Percentiles rank a stretch among this genome's conserved stretches.
These are phyloP conservation scores for Ceratocystis smalleyi DNA, from an alignment of 2,329 filamentous ascomycete genomes.

Conservation along the genomic window DNA sequence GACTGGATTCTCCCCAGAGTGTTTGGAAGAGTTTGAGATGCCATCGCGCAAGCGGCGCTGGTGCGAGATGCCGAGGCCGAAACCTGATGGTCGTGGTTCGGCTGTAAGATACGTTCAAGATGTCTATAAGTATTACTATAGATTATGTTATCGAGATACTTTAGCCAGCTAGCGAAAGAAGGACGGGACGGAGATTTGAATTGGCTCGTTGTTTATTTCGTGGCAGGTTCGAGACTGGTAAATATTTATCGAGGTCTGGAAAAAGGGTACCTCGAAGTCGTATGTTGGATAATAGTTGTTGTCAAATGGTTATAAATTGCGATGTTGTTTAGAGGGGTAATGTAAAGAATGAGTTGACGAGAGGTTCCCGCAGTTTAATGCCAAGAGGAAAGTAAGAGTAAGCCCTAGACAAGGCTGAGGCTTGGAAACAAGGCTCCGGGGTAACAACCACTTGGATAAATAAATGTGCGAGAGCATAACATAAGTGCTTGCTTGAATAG, in stretches of 20 bases:
- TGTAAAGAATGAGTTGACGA: background rate
- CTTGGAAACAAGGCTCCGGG: conserved; percentile 2
- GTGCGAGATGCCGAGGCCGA: background rate
- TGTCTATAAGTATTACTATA: too few species aligned
- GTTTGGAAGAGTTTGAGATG: conserved; percentile 35
- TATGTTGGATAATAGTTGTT: background rate
- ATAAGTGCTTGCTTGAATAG: background rate
- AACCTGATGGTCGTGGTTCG: background rate
- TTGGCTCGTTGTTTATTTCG: background rate
- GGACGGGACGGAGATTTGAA: background rate
- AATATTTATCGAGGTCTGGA: background rate
- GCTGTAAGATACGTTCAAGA: background rate
- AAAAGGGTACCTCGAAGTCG: background rate
- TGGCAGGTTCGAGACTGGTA: background rate
- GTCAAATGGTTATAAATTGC: background rate
- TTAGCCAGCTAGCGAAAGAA: background rate
- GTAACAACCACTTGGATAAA: background rate
- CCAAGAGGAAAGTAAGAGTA: background rate
- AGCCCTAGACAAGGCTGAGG: conserved; percentile 9
- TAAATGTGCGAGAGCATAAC: background rate
- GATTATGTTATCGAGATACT: too few species aligned
- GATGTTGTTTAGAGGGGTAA: background rate
- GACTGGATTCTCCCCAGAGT: conserved; percentile 42
- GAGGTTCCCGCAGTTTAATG: background rate
- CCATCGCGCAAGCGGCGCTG: conserved; percentile 29